A percentile compares a stretch with the other conserved stretches of the same genome.
Conservation (phyloP, 495 filamentous ascomycete genomes). For the Bacidia gigantensis region DNA sequence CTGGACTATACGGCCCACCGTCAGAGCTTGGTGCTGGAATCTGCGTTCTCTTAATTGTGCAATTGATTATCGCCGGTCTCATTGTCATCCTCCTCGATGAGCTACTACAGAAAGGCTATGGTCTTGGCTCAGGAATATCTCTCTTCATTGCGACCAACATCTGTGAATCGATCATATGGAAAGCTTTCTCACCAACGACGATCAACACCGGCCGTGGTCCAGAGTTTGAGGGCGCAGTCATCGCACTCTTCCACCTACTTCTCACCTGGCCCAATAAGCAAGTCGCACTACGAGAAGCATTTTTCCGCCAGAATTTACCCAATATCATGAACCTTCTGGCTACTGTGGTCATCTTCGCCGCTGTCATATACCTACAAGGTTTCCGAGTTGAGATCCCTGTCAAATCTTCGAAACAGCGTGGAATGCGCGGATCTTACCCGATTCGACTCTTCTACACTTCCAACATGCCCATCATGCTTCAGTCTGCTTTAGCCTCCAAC, state of each 20-base stretch:
- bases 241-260: conserved; percentile 95
- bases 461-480: conserved; percentile 97
- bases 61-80: conserved; percentile 90
- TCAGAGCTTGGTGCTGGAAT: conserved; percentile 94
- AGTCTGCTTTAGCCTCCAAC: conserved; percentile 95
- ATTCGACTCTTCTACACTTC: conserved; percentile 54
- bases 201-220: conserved; percentile 99
- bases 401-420: conserved; percentile 97
- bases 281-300: conserved; percentile 90
- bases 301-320: conserved; percentile 98
- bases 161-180: conserved; percentile 99
- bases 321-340: conserved; percentile 99
- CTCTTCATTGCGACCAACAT: conserved; percentile 99
- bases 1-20: conserved; percentile 92
- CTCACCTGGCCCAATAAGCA: conserved; percentile 99
- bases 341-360: conserved; percentile 83
- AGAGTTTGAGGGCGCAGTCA: conserved; percentile 98
- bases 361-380: conserved; percentile 98
- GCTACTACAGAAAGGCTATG: conserved; percentile 98
- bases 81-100: conserved; percentile 99
- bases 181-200: conserved; percentile 96
- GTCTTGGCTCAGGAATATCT: conserved; percentile 94
- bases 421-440: conserved; percentile 75
- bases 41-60: conserved; percentile 91
- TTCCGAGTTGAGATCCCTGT: conserved; percentile 99